Evolutionary conservation across 2,329 filamentous ascomycete genomes (phyloP), one percentile per base, ranked within the genome.

Genomic region (Fusarium pilosicola): DNA sequence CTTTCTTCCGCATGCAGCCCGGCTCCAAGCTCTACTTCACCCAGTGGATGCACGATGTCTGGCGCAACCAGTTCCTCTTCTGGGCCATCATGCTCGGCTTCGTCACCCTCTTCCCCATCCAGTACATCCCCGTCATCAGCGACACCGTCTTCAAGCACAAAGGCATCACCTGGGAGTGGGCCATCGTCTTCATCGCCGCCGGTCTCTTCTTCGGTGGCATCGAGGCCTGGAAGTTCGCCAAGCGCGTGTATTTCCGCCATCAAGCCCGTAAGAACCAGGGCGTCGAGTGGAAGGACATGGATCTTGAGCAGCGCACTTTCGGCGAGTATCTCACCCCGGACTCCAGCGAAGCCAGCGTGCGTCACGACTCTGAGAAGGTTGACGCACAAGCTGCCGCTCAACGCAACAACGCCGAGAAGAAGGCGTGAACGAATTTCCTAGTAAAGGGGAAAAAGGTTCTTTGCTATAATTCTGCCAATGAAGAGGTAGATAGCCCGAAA

Each of bases 1-100:
- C 89, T 13, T 93, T 95, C 85, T 94, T 95, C 87, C 87, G 88
- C 76, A 93, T 94, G 89, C 88, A 93, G 77, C 90, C 91, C 1
- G 84, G 85, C 22, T 88, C 86, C 30, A 89, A 88, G 76, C 84
- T 83, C 65, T 89, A 90, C 78, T 86, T 91, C 64, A 91, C 89
- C 1, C 89, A 92, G 76, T 94, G 91, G 91, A 86, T 90, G 76
- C 76, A 86, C 65, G 90, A 93, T 75, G 85, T 94, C 56, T 93
- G 91, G 91, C 84, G 88, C 71, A 95, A 94, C 84, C 85, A 90
- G 80, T 93, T 94, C 83, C 84, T 93, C 26, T 93, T 92, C 85
- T 92, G 86, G 83, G 86, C 90, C 32, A 87, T 93, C 67, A 80
- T 86, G 34, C 66, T 85, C 48, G 86, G 86, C 54, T 84, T 85